These are phyloP conservation scores for Camellia sinensis DNA, from an alignment of 148 eudicot genomes.

Conservation along the genomic window DNA sequence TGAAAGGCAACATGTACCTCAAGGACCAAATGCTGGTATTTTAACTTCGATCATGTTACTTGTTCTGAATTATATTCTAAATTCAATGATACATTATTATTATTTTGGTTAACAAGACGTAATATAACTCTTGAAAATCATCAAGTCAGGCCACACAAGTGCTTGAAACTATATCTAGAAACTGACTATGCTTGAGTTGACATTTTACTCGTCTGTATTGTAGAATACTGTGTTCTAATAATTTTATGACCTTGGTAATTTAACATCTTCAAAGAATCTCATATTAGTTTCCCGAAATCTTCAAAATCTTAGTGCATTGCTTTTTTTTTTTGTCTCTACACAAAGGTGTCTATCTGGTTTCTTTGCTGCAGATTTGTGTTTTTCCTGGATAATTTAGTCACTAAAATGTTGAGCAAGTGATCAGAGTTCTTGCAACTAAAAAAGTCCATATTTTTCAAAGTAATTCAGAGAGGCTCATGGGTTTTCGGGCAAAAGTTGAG, in stretches of 20 bases:
- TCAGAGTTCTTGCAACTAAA: background rate
- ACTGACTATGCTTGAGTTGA: background rate
- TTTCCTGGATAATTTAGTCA: background rate
- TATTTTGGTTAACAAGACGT: too few relatives aligned
- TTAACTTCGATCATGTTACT: background rate
- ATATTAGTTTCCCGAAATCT: background rate
- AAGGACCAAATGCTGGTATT: constrained; percentile 44
- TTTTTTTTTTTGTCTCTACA: background rate
- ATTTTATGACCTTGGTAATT: background rate
- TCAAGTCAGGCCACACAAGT: background rate
- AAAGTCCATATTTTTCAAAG: background rate
- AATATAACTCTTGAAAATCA: background rate
- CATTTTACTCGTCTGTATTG: background rate
- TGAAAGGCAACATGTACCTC: constrained; percentile 31
- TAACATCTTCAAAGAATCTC: background rate
- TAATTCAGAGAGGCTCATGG: background rate
- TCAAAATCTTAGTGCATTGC: background rate
- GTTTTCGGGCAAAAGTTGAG: background rate
- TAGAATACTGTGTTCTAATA: background rate
- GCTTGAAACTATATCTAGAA: background rate
- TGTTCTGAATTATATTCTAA: background rate
- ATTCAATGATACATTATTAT: background rate
- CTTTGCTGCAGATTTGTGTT: background rate
- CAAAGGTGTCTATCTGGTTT: background rate
- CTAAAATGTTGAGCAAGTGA: background rate